These are phyloP conservation scores for Jatropha multifida DNA, from an alignment of 441 rosid genomes.

Conservation along the genomic window DNA sequence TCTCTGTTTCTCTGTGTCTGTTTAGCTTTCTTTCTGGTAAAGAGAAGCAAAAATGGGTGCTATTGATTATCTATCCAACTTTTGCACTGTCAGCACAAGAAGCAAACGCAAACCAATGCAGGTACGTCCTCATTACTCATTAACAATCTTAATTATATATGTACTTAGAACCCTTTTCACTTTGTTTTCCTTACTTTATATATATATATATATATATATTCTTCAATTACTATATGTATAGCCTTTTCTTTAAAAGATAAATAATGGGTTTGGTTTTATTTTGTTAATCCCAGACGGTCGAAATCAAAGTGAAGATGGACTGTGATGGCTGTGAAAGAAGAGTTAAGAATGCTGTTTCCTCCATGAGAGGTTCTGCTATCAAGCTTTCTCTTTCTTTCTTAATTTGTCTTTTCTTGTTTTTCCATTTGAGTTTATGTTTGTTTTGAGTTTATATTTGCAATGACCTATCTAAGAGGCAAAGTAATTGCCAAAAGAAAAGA, in stretches of 20 bases:
- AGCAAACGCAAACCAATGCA: slow-evolving; percentile 85
- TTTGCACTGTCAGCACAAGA: slow-evolving; percentile 66
- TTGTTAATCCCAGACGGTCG: slow-evolving; percentile 61
- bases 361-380: slow-evolving; percentile 61
- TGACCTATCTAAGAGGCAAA: no score
- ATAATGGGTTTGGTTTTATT: slow-evolving; percentile 4
- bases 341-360: slow-evolving; percentile 62
- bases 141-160: neutral
- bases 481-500: neutral
- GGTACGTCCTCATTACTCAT: slow-evolving; percentile 33
- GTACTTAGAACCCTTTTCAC: neutral
- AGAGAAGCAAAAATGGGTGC: slow-evolving; percentile 72
- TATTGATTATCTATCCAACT: slow-evolving; percentile 74
- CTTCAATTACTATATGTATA: neutral
- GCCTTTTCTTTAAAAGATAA: neutral
- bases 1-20: neutral
- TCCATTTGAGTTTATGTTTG: neutral
- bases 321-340: slow-evolving; percentile 96
- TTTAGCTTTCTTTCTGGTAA: slow-evolving; percentile 21
- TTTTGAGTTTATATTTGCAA: neutral
- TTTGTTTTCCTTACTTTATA: neutral
- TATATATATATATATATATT: neutral
- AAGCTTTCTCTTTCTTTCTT: neutral
- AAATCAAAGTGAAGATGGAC: slow-evolving; percentile 95
- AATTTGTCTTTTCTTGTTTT: neutral